Percentiles rank a stretch among this genome's conserved stretches.
Conservation (phyloP, 345 rosid species). For the Iberis pinnata region DNA sequence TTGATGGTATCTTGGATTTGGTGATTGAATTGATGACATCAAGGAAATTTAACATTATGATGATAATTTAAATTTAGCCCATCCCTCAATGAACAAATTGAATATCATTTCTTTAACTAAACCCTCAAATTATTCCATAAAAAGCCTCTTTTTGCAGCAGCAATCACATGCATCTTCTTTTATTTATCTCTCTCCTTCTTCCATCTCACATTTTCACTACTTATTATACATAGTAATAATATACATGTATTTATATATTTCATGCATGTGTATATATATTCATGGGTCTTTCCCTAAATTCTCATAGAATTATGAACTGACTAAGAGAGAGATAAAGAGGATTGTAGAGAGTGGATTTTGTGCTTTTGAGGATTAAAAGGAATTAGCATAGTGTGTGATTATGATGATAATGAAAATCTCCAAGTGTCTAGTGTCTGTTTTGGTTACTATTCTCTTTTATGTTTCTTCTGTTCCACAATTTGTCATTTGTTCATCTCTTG, state of each 20-base stretch:
- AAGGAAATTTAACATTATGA: constrained; percentile 25
- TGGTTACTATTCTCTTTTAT: constrained; percentile 16
- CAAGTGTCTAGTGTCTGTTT: neutral
- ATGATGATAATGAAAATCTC: constrained; percentile 10
- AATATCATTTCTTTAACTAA: constrained; percentile 25
- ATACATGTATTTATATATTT: neutral
- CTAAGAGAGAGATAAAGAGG: neutral
- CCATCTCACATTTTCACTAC: constrained; percentile 1
- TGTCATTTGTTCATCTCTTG: constrained; percentile 23
- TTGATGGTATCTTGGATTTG: constrained; percentile 28
- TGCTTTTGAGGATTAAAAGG: neutral
- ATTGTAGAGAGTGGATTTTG: neutral
- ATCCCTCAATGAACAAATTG: constrained; percentile 28
- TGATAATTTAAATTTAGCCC: constrained; percentile 20
- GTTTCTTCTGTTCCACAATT: constrained; percentile 11
- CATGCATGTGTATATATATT: constrained; percentile 24
- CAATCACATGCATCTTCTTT: constrained; percentile 29
- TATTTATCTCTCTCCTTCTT: constrained; percentile 23
- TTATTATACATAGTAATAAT: constrained; percentile 1
- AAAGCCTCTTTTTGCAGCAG: constrained; percentile 26
- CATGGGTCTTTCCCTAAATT: constrained; percentile 5
- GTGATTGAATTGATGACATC: constrained; percentile 27
- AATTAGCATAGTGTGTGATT: neutral
- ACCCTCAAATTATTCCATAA: constrained; percentile 19
- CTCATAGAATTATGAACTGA: constrained; percentile 2